phyloP scores from a whole-genome alignment of 352 stramenopile genomes.

The Thraustotheca clavata region DNA sequence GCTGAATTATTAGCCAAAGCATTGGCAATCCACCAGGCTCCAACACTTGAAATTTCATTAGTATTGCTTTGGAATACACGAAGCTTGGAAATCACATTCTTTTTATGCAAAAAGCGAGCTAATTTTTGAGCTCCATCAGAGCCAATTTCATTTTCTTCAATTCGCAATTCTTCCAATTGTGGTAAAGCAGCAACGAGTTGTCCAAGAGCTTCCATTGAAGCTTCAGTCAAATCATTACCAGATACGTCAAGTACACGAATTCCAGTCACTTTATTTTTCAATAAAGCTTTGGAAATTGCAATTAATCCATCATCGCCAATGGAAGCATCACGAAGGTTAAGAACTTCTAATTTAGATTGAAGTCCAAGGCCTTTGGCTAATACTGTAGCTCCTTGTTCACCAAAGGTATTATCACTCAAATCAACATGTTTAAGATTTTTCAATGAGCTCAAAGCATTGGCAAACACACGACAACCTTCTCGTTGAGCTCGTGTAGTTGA shows the following conservation, averaged over 20 bases:
- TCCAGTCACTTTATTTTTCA: constrained; percentile 27
- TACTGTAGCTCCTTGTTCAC: constrained; percentile 65
- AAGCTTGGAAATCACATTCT: constrained; percentile 36
- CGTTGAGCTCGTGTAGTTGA: constrained; percentile 86
- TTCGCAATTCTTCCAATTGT: constrained; percentile 71
- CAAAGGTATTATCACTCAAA: constrained; percentile 93
- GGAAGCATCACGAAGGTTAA: constrained; percentile 88
- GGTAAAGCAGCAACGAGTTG: constrained; percentile 32
- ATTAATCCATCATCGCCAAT: constrained; percentile 86
- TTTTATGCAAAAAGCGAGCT: constrained; percentile 44
- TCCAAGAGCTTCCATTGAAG: constrained; percentile 47
- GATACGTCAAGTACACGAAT: constrained; percentile 87
- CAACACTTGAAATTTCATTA: constrained; percentile 85
- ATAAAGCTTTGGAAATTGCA: constrained; percentile 70
- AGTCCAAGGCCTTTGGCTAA: constrained; percentile 75
- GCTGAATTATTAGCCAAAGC: constrained; percentile 43
- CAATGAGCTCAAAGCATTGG: constrained; percentile 60
- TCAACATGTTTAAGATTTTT: constrained; percentile 80
- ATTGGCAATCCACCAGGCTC: constrained; percentile 70
- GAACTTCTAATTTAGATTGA: constrained; percentile 60
- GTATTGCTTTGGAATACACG: constrained; percentile 80
- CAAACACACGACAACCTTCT: constrained; percentile 82
- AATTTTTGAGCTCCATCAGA: constrained; percentile 73
- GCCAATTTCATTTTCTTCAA: constrained; percentile 92
- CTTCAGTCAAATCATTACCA: constrained; percentile 85